Percentiles rank a stretch among this genome's conserved stretches.
Evolutionary conservation across 2,329 filamentous ascomycete genomes (phyloP).

Genomic region (Botrytis elliptica): DNA sequence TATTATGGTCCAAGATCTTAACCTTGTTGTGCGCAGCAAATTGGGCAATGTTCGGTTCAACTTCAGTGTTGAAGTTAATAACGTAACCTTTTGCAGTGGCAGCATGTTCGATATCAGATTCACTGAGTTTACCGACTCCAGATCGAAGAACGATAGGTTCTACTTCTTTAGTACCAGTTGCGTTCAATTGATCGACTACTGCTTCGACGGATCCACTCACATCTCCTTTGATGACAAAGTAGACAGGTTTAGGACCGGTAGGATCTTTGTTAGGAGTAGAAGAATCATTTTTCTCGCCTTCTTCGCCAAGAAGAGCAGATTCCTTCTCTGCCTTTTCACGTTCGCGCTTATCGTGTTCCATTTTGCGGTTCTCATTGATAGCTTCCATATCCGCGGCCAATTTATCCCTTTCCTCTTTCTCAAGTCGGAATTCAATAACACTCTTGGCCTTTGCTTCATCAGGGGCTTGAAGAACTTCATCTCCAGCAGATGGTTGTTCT

Average conservation of each 20-base stretch:
- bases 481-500: conserved; percentile 80
- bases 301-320: conserved; percentile 43
- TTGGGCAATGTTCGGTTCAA: conserved; percentile 65
- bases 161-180: conserved; percentile 83
- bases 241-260: conserved; percentile 56
- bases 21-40: conserved; percentile 72
- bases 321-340: conserved; percentile 56
- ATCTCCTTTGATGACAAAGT: conserved; percentile 88
- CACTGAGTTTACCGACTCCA: conserved; percentile 72
- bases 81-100: conserved; percentile 72
- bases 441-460: conserved; percentile 75
- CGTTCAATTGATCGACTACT: conserved; percentile 71
- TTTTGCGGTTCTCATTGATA: conserved; percentile 65
- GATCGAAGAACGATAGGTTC: conserved; percentile 73
- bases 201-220: conserved; percentile 94
- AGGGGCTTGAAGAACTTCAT: conserved; percentile 79
- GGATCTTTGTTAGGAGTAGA: conserved; percentile 18
- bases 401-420: conserved; percentile 66
- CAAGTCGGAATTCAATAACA: conserved; percentile 73
- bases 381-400: conserved; percentile 69
- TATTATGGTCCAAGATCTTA: conserved; percentile 76
- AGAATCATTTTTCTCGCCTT: conserved; percentile 37
- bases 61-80: conserved; percentile 78
- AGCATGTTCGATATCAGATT: conserved; percentile 89
- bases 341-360: conserved; percentile 58